Conservation (phyloP, 257 asterid species). For the Linderniella brevidens region DNA sequence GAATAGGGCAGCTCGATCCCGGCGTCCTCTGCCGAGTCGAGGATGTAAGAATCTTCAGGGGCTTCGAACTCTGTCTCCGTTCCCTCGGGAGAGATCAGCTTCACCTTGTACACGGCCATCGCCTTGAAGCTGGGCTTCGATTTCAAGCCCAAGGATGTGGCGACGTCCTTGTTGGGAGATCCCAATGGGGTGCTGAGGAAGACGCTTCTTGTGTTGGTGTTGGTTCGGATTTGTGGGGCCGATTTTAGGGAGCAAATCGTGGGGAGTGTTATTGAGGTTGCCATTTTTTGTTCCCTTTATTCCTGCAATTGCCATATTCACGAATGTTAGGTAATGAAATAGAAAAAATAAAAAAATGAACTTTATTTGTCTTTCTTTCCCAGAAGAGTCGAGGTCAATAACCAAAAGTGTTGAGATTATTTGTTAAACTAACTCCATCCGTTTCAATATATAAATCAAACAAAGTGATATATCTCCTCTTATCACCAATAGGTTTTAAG, state of each 20-base stretch:
- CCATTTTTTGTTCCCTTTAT: constrained; percentile 1
- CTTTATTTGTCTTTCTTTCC: too few relatives aligned
- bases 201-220: background rate
- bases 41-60: constrained; percentile 9
- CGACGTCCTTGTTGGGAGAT: constrained; percentile 1
- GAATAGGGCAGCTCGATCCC: constrained; percentile 12
- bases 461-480: too few relatives aligned
- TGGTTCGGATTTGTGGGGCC: constrained; percentile 6
- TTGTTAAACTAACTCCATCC: too few relatives aligned
- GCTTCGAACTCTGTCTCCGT: constrained; percentile 11
- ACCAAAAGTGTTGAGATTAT: too few relatives aligned
- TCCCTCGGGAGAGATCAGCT: constrained; percentile 12
- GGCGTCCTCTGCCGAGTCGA: constrained; percentile 10
- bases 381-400: too few relatives aligned
- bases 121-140: constrained; percentile 6
- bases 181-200: constrained; percentile 9
- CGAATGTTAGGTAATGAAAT: too few relatives aligned
- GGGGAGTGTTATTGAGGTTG: constrained; percentile 11
- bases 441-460: too few relatives aligned
- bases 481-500: too few relatives aligned
- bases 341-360: too few relatives aligned
- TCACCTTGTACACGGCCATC: constrained; percentile 12
- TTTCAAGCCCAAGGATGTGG: constrained; percentile 10
- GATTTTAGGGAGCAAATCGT: constrained; percentile 5
- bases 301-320: too few relatives aligned